Evolutionary conservation across 352 stramenopile species (phyloP).

Genomic region (Globisporangium cederbergense): DNA sequence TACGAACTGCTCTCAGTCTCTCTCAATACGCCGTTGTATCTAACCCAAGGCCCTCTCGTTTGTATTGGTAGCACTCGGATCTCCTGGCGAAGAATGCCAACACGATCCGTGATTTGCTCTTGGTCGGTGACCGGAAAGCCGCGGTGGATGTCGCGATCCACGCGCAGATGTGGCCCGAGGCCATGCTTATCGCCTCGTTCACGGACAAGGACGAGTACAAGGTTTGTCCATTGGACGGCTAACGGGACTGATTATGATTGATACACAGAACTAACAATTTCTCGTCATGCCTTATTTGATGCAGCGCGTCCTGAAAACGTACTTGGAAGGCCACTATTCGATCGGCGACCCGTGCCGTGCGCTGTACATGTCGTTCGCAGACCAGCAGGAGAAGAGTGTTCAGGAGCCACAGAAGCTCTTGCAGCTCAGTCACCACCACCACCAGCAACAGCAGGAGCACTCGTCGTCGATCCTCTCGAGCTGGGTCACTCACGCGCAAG

Average conservation of each 20-base stretch:
- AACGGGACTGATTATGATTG: neutral
- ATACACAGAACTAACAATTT: slow-evolving; percentile 12
- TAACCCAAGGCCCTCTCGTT: neutral
- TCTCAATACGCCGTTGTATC: neutral
- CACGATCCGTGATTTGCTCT: slow-evolving; percentile 63
- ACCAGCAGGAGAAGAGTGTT: slow-evolving; percentile 82
- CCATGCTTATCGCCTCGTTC: slow-evolving; percentile 84
- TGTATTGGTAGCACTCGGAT: slow-evolving; percentile 44
- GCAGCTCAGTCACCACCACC: slow-evolving; percentile 29
- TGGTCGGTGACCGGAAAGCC: slow-evolving; percentile 72
- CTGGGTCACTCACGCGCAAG: slow-evolving; percentile 80
- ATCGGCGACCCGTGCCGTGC: slow-evolving; percentile 72
- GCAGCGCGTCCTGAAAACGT: slow-evolving; percentile 65
- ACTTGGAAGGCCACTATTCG: slow-evolving; percentile 76
- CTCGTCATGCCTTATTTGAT: slow-evolving; percentile 1
- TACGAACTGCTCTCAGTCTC: neutral
- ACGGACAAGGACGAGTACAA: slow-evolving; percentile 86
- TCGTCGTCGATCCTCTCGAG: slow-evolving; percentile 57
- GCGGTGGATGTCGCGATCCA: slow-evolving; percentile 75
- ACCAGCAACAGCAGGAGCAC: slow-evolving; percentile 11
- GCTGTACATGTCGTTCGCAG: slow-evolving; percentile 76
- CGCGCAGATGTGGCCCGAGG: slow-evolving; percentile 84
- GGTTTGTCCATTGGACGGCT: slow-evolving; percentile 13
- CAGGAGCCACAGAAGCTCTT: slow-evolving; percentile 78
- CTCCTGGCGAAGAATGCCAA: slow-evolving; percentile 41